Base-by-base conservation (phyloP, 2,329 filamentous ascomycete species). In the Sphaceloma murrayae region DNA sequence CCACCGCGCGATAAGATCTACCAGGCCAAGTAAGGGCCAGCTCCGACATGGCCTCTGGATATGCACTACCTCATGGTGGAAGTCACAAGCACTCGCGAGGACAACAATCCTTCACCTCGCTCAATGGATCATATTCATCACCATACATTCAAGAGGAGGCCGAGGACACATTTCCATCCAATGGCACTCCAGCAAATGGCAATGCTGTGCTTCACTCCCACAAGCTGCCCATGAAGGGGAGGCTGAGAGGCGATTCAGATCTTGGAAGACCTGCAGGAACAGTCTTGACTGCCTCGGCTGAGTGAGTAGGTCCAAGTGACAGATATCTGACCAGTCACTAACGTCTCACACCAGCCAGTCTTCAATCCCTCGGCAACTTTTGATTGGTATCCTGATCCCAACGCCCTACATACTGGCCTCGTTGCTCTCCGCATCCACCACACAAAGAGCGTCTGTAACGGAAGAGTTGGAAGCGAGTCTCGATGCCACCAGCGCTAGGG, bases 341-440 rank as follows among this genome's bases (percentile, higher is more conserved):
- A 16, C 36, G 27, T 19, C 18, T 16, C 13, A 11, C 14, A n/a
- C 3, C 11, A 40, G 36, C 13, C 11, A 5, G 17, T 16, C 22
- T 5, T 30, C 36, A 16, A 3, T 40, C 9, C 64, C 69, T 11
- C 59, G 64, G 18, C 71, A 75, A 54, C 57, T 67, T 4, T 49
- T 74, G 46, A 70, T 69, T 4, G 70, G 69, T 17, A 51, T 73
- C 44, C 58, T 76, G 21, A 58, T 73, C 18, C 67, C 68, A 5
- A 58, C 72, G 18, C 69, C 69, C 4, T 72, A 64, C 46, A 51
- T 72, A 43, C 58, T 72, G 42, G 67, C 66, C 5, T 67, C 67
- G 5, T 16, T 16, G 11, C 11, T 40, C 16, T 14, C 27, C n/a
- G 55, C 68, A 49, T 64, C 64, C 5, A 51, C 52, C n/a, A 54